Evolutionary conservation across 306 rosid genomes (phyloP), one percentile per base, ranked within the genome.

Genomic region (Begonia masoniana): DNA sequence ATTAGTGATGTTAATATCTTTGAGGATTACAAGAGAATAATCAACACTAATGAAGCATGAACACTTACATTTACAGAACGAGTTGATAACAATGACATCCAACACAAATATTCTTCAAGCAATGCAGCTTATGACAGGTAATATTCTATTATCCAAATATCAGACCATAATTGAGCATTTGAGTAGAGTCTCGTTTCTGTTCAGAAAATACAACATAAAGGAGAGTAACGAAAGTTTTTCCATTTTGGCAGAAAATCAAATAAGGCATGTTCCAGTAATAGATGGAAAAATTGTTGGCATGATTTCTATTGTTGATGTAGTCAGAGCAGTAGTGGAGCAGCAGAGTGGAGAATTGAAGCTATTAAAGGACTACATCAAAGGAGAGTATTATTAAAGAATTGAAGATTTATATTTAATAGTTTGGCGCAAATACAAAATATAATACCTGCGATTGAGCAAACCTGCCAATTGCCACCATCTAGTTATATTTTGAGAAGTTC

Each of bases 121-220:
- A 68, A 83, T 91, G 97, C 71, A 74, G 70, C 79, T 91, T 17
- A 91, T 91, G 97, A 73, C 82, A 65, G 91, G 95, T 80, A 73
- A 43, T 47, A 21, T 13, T 17, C 23, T 50, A 50, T 50, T 15
- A 50, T 50, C 19, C 54, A n/a, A 17, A 4, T 0, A 50, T 15
- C 13, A 9, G 13, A 43, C 49, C 15, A 45, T 10, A 45, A 12
- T 45, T 45, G 3, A 10, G 15, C 13, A 45, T 10, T 45, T 45
- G 49, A 45, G 49, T 31, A 31, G 39, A 24, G 42, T 45, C 10
- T 23, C 13, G 51, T 10, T 45, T 51, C 24, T 47, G 15, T 50
- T 57, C 47, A 39, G 15, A 47, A 13, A 56, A 47, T 62, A 26
- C 17, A 55, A 61, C 15, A 16, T 9, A 63, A 31, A 48, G 35